These are phyloP conservation scores for Chalaropsis thielavioides DNA, from an alignment of 2,329 filamentous ascomycete species.

Conservation along the genomic window DNA sequence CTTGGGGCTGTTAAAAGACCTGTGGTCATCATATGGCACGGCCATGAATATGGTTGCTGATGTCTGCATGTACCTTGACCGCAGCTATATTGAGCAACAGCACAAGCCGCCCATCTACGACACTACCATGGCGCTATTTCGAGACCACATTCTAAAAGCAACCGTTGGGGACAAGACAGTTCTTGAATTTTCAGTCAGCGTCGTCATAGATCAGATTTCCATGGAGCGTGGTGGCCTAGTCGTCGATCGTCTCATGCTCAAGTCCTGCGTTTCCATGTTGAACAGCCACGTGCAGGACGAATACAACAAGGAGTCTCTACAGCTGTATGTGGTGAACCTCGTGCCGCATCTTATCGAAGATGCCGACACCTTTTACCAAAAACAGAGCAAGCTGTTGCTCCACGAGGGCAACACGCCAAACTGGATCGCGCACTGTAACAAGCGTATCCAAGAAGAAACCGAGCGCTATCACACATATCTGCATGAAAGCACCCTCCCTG, in stretches of 20 bases:
- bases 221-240: slow-evolving; percentile 86
- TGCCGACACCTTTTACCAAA: slow-evolving; percentile 58
- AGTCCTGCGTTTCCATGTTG: slow-evolving; percentile 77
- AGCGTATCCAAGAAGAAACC: slow-evolving; percentile 63
- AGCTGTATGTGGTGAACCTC: slow-evolving; percentile 72
- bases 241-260: slow-evolving; percentile 69
- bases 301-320: slow-evolving; percentile 60
- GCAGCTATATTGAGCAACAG: slow-evolving; percentile 58
- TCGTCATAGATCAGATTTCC: slow-evolving; percentile 78
- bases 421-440: slow-evolving; percentile 65
- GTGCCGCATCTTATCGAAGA: slow-evolving; percentile 61
- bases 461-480: slow-evolving; percentile 74
- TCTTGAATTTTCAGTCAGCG: slow-evolving; percentile 60
- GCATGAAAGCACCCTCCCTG: slow-evolving; percentile 53
- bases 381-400: slow-evolving; percentile 61
- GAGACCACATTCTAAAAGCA: slow-evolving; percentile 66
- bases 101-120: slow-evolving; percentile 67
- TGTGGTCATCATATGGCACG: slow-evolving; percentile 79
- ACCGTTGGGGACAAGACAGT: slow-evolving; percentile 40
- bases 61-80: slow-evolving; percentile 94
- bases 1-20: slow-evolving; percentile 51
- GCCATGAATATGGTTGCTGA: slow-evolving; percentile 96
- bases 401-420: slow-evolving; percentile 64
- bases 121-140: slow-evolving; percentile 73
- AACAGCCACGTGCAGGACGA: slow-evolving; percentile 74